A percentile compares a stretch with the other conserved stretches of the same genome.
Conservation (phyloP, 2,329 filamentous ascomycete species). For the Incumbomyces delicatus region DNA sequence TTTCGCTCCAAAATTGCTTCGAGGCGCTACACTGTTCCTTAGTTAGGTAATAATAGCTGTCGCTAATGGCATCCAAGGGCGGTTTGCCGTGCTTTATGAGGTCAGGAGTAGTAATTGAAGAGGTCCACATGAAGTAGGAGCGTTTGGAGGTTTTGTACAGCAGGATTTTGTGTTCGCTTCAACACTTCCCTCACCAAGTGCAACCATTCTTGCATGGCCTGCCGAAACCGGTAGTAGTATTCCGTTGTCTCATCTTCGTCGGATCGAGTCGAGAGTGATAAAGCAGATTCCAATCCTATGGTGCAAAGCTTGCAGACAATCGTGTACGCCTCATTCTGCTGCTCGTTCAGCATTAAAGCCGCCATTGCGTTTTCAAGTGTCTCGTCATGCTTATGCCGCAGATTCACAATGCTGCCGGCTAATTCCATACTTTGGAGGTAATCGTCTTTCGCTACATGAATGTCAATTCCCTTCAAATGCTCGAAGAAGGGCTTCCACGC, state of each 20-base stretch:
- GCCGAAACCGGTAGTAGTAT: neutral
- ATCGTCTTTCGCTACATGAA: slow-evolving; percentile 41
- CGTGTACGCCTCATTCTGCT: slow-evolving; percentile 55
- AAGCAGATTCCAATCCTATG: neutral
- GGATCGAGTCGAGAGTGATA: neutral
- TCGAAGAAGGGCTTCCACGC: slow-evolving; percentile 63
- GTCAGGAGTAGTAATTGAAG: too few relatives aligned
- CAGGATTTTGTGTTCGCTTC: neutral
- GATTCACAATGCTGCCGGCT: slow-evolving; percentile 53
- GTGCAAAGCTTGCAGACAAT: neutral
- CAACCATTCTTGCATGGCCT: neutral
- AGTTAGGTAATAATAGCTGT: too few relatives aligned
- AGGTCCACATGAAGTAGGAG: neutral
- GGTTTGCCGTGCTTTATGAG: too few relatives aligned
- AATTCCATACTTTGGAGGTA: slow-evolving; percentile 38
- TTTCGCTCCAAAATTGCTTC: too few relatives aligned
- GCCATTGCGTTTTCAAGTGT: slow-evolving; percentile 67
- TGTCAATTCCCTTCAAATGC: slow-evolving; percentile 56
- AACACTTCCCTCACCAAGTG: neutral
- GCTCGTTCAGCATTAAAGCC: slow-evolving; percentile 61
- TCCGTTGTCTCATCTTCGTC: neutral
- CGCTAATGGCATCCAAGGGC: too few relatives aligned
- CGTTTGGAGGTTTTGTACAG: neutral
- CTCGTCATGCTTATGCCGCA: slow-evolving; percentile 61
- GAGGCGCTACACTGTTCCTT: too few relatives aligned